Evolutionary conservation across 371 early-diverging fungal genomes (phyloP).

Genomic region (Rhizopus delemar): DNA sequence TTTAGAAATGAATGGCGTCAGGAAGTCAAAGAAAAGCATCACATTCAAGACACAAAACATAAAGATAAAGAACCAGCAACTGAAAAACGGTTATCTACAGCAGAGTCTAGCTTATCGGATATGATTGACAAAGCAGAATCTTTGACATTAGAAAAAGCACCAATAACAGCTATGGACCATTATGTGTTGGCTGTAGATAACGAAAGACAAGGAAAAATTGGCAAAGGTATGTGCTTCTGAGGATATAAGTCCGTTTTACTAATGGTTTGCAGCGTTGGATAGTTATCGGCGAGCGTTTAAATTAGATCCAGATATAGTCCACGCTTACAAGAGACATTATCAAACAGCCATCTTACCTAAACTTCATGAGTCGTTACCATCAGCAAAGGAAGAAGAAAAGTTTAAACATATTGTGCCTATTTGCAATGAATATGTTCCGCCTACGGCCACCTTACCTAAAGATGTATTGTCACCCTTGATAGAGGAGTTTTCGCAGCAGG

Average conservation of each 20-base stretch:
- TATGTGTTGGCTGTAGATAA: slow-evolving; percentile 50
- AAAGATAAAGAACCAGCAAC: slow-evolving; percentile 2
- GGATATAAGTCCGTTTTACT: not conserved
- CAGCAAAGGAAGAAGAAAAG: slow-evolving; percentile 6
- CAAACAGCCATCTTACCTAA: slow-evolving; percentile 30
- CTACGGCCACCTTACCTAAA: slow-evolving; percentile 15
- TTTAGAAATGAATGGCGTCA: slow-evolving; percentile 50
- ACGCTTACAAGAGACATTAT: slow-evolving; percentile 43
- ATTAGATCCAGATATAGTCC: slow-evolving; percentile 51
- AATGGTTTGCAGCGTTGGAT: slow-evolving; percentile 40
- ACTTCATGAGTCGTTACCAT: slow-evolving; percentile 12
- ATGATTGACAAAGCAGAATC: slow-evolving; percentile 16
- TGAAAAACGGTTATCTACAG: not conserved
- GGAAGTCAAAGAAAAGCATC: slow-evolving; percentile 39
- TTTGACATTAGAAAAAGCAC: slow-evolving; percentile 5
- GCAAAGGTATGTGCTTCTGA: slow-evolving; percentile 36
- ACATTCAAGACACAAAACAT: not conserved
- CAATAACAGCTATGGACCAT: slow-evolving; percentile 45
- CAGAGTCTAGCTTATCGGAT: slow-evolving; percentile 1
- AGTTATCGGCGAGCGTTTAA: slow-evolving; percentile 57
- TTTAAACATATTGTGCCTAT: slow-evolving; percentile 46
- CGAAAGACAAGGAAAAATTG: slow-evolving; percentile 55
- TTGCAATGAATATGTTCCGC: slow-evolving; percentile 40
- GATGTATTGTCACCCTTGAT: slow-evolving; percentile 39
- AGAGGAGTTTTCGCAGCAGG: slow-evolving; percentile 23